Evolutionary conservation across 495 filamentous ascomycete species (phyloP).

Genomic region (Eremomyces bilateralis): DNA sequence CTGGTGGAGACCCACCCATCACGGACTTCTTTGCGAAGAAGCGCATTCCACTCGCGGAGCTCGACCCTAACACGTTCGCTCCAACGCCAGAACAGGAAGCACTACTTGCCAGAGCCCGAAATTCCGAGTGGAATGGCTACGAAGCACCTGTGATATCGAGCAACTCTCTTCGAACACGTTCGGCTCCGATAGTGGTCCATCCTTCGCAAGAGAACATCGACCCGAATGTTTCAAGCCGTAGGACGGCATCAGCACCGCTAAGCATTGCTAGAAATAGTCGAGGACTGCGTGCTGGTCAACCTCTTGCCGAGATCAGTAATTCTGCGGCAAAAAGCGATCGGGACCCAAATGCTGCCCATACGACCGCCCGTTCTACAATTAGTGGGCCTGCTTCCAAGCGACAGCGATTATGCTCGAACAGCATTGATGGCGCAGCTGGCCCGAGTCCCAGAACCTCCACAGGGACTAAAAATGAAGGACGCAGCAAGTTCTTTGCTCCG

Average conservation of each 20-base stretch:
- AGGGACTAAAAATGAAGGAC: too few species aligned
- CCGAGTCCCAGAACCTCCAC: too few species aligned
- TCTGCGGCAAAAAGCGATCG: too few species aligned
- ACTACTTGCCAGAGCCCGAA: slow-evolving; percentile 10
- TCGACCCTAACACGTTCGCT: slow-evolving; percentile 69
- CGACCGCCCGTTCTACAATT: too few species aligned
- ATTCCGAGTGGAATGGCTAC: not conserved
- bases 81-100: slow-evolving; percentile 45
- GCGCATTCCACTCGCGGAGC: slow-evolving; percentile 59
- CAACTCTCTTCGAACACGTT: not conserved
- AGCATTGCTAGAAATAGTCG: not conserved
- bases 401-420: too few species aligned
- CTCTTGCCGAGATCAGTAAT: too few species aligned
- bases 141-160: not conserved
- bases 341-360: too few species aligned
- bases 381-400: too few species aligned
- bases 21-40: slow-evolving; percentile 46
- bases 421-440: too few species aligned
- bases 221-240: not conserved
- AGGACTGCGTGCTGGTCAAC: not conserved
- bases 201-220: not conserved
- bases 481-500: too few species aligned
- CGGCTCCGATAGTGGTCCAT: not conserved
- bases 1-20: slow-evolving; percentile 18
- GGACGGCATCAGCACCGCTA: not conserved